These are phyloP conservation scores for Tuctoria greenei DNA, from an alignment of 176 grass and related monocot genomes.

Conservation along the genomic window DNA sequence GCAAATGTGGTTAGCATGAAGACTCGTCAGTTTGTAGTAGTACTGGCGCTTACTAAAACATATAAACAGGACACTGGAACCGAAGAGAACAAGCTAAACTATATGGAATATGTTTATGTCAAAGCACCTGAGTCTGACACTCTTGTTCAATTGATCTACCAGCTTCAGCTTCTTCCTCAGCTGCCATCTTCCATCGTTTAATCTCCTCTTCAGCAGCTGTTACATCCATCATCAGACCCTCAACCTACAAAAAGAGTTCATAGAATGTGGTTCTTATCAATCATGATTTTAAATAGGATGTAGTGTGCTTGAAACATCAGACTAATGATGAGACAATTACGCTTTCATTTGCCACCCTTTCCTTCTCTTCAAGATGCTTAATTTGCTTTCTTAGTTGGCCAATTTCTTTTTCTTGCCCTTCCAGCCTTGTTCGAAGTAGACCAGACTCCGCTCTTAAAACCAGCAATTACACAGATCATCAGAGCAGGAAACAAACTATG, in stretches of 20 bases:
- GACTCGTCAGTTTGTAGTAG: not conserved
- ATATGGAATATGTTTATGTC: constrained; percentile 20
- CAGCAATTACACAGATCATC: constrained; percentile 49
- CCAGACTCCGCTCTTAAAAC: constrained; percentile 86
- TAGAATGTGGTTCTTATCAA: not conserved
- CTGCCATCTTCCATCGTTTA: constrained; percentile 92
- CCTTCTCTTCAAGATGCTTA: constrained; percentile 85
- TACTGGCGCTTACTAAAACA: not conserved
- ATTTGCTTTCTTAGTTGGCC: constrained; percentile 65
- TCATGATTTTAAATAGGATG: not conserved
- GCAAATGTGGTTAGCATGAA: not conserved
- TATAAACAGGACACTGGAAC: not conserved
- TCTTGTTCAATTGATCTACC: constrained; percentile 86
- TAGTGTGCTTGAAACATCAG: not conserved
- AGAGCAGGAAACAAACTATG: constrained; percentile 16
- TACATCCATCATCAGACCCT: constrained; percentile 91
- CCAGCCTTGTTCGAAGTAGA: constrained; percentile 80
- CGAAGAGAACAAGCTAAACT: constrained; percentile 10
- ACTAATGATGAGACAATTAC: constrained; percentile 58
- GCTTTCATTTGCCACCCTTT: constrained; percentile 85
- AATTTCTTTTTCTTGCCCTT: constrained; percentile 91
- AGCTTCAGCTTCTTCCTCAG: constrained; percentile 90
- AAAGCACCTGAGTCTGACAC: constrained; percentile 68
- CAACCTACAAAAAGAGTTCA: constrained; percentile 73
- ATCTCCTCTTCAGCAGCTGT: constrained; percentile 96